These are phyloP conservation scores for Vigna mungo DNA, from an alignment of 306 rosid genomes.

Conservation along the genomic window DNA sequence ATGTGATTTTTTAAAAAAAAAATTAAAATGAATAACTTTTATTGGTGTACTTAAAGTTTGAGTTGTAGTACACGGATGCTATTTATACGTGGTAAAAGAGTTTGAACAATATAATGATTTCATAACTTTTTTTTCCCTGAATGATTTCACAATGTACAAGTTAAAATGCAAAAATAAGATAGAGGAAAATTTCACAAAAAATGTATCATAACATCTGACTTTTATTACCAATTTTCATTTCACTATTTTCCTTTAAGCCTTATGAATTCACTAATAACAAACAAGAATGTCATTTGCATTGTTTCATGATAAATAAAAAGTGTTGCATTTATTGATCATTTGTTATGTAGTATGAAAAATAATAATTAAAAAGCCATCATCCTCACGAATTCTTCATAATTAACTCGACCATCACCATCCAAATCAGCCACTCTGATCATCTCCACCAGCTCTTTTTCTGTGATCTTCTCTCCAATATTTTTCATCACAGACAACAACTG, in stretches of 20 bases:
- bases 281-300: not conserved
- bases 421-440: slow-evolving; percentile 78
- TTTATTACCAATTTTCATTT: not conserved
- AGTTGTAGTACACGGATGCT: not conserved
- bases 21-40: too few species aligned
- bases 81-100: too few species aligned
- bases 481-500: slow-evolving; percentile 68
- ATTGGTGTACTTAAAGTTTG: not conserved
- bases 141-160: too few species aligned
- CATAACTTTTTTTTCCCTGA: too few species aligned
- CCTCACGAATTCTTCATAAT: slow-evolving; percentile 66
- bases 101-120: too few species aligned
- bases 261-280: not conserved
- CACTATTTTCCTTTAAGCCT: not conserved
- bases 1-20: too few species aligned
- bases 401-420: slow-evolving; percentile 74
- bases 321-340: not conserved
- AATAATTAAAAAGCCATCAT: slow-evolving; percentile 58
- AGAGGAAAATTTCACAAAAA: not conserved
- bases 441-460: slow-evolving; percentile 67
- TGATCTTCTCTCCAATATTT: slow-evolving; percentile 57
- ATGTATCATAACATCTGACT: not conserved
- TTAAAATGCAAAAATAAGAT: not conserved
- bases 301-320: not conserved
- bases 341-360: not conserved